phyloP scores from a whole-genome alignment of 225 moss, liverwort and hornwort species.

The Bryoerythrophyllum caledonicum region DNA sequence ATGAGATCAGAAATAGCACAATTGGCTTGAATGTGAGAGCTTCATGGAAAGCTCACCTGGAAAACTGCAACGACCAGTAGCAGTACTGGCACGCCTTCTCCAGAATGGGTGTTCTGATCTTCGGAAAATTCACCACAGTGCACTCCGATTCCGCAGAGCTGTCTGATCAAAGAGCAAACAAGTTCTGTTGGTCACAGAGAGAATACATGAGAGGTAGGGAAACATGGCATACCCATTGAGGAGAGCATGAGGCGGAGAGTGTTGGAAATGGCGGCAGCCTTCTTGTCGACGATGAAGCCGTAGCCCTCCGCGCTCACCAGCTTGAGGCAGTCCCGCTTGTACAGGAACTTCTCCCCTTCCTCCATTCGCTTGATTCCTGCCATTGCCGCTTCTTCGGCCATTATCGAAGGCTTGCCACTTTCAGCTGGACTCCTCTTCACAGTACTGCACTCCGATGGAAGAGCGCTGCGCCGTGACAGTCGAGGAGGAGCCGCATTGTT shows the following conservation, averaged over 20 bases:
- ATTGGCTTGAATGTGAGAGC: too few species aligned
- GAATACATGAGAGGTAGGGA: too few species aligned
- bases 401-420: too few species aligned
- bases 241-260: slow-evolving; percentile 86
- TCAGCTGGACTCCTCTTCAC: too few species aligned
- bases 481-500: too few species aligned
- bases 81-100: slow-evolving; percentile 99
- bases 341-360: slow-evolving; percentile 47
- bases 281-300: slow-evolving; percentile 83
- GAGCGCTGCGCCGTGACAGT: too few species aligned
- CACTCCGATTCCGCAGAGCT: slow-evolving; percentile 84
- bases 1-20: too few species aligned
- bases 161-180: slow-evolving; percentile 34
- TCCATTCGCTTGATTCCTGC: not conserved
- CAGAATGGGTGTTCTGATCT: slow-evolving; percentile 87
- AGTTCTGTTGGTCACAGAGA: too few species aligned
- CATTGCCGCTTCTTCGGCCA: slow-evolving; percentile 24
- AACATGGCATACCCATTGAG: too few species aligned
- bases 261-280: slow-evolving; percentile 83
- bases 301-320: slow-evolving; percentile 89
- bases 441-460: too few species aligned
- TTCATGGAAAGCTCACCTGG: slow-evolving; percentile 42
- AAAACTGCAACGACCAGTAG: slow-evolving; percentile 91
- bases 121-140: slow-evolving; percentile 90
- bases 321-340: slow-evolving; percentile 79